phyloP scores from a whole-genome alignment of 805 yeast genomes.

The Saccharomycopsis capsularis region DNA sequence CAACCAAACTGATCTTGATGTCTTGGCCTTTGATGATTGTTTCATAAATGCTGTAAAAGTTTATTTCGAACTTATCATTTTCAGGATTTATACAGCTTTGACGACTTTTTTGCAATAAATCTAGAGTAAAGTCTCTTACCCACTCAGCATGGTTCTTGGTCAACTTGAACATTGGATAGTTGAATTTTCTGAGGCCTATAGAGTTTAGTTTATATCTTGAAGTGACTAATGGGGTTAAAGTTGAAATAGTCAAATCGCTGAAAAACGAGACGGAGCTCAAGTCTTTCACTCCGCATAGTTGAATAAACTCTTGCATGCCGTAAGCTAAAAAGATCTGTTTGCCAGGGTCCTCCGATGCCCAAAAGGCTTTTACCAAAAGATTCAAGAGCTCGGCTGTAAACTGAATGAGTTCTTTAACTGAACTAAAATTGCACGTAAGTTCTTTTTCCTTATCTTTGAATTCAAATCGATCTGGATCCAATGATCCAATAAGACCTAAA shows the following conservation, averaged over 20 bases:
- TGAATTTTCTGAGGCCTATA: conserved; percentile 38
- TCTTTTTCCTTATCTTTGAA: conserved; percentile 38
- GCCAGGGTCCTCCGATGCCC: conserved; percentile 85
- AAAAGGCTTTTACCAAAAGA: conserved; percentile 72
- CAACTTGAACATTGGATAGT: conserved; percentile 59
- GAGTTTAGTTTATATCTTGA: conserved; percentile 66
- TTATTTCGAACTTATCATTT: conserved; percentile 29
- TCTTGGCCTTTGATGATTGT: conserved; percentile 65
- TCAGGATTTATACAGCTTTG: conserved; percentile 10
- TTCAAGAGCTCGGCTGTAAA: conserved; percentile 25
- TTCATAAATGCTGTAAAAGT: conserved; percentile 54
- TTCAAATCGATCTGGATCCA: conserved; percentile 31
- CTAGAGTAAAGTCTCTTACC: conserved; percentile 64
- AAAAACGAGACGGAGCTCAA: conserved; percentile 33
- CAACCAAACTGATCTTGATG: conserved; percentile 56
- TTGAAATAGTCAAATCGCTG: conserved; percentile 59
- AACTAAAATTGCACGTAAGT: conserved; percentile 56
- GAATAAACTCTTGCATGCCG: conserved; percentile 81
- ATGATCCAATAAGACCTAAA: conserved; percentile 66
- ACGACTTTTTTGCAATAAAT: conserved; percentile 43
- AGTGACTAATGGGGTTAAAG: conserved; percentile 65
- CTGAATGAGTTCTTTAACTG: conserved; percentile 40
- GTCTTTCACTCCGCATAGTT: conserved; percentile 37
- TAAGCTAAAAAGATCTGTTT: conserved; percentile 78
- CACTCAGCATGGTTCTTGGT: conserved; percentile 58